phyloP scores from a whole-genome alignment of 805 yeast species.

The Hanseniaspora singularis region DNA sequence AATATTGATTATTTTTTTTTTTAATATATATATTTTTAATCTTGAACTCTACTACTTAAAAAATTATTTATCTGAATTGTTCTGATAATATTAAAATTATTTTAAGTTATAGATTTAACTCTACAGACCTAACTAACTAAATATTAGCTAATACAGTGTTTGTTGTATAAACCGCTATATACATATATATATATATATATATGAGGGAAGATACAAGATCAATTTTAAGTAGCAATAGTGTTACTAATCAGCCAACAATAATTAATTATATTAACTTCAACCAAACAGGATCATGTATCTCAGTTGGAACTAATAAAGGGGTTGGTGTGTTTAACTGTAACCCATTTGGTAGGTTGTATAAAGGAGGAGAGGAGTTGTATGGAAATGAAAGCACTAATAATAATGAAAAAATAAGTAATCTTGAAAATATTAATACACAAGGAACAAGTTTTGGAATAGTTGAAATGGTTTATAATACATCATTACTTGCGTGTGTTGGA shows the following conservation, averaged over 20 bases:
- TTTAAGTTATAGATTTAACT: background rate
- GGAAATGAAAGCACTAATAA: constrained; percentile 20
- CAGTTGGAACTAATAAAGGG: constrained; percentile 53
- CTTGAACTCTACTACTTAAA: too few relatives aligned
- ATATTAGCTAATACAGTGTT: background rate
- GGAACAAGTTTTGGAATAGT: constrained; percentile 43
- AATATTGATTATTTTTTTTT: too few relatives aligned
- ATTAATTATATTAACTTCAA: constrained; percentile 52
- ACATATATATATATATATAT: background rate
- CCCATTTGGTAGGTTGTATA: constrained; percentile 47
- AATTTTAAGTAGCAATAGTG: constrained; percentile 11
- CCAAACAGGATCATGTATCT: constrained; percentile 61
- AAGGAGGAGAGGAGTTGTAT: background rate
- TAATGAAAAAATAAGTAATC: background rate
- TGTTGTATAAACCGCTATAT: background rate
- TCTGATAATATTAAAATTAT: too few relatives aligned
- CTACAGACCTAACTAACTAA: background rate
- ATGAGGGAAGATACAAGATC: constrained; percentile 10
- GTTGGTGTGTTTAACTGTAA: constrained; percentile 60
- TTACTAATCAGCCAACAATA: constrained; percentile 17
- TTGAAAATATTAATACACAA: background rate
- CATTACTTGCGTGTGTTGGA: constrained; percentile 61
- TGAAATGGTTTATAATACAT: constrained; percentile 68
- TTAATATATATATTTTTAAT: too few relatives aligned
- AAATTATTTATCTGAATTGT: too few relatives aligned